Evolutionary conservation across 805 yeast species (phyloP).

Genomic region (Helenozyma baotianmanensis): DNA sequence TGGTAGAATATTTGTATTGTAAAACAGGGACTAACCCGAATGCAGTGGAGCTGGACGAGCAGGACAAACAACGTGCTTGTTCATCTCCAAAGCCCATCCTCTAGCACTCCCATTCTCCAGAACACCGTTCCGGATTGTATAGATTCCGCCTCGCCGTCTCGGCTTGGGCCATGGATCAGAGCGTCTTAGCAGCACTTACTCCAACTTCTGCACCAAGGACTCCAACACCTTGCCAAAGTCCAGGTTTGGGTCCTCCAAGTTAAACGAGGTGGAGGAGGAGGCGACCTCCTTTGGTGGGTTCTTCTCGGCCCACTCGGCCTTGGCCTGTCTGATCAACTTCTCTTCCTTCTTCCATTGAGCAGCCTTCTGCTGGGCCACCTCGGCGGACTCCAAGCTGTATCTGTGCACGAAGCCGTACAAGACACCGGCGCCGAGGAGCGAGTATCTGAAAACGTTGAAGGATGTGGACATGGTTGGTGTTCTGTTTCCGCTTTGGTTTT

Average conservation of each 20-base stretch:
- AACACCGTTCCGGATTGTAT: no score
- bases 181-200: no score
- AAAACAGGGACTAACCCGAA: no score
- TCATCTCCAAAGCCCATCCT: no score
- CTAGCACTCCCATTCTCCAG: no score
- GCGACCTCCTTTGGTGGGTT: constrained; percentile 32
- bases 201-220: constrained; percentile 56
- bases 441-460: constrained; percentile 83
- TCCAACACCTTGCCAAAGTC: constrained; percentile 73
- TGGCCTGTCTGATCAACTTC: constrained; percentile 81
- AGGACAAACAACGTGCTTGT: no score
- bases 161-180: no score
- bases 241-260: constrained; percentile 86
- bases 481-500: constrained; percentile 1
- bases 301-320: constrained; percentile 72
- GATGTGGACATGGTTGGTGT: constrained; percentile 23
- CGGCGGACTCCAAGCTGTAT: constrained; percentile 57
- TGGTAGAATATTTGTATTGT: no score
- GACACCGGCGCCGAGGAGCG: constrained; percentile 84
- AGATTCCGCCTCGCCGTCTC: no score
- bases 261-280: constrained; percentile 38
- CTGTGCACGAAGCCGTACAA: constrained; percentile 87
- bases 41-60: no score
- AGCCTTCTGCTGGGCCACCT: constrained; percentile 52
- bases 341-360: constrained; percentile 59